A percentile compares a stretch with the other conserved stretches of the same genome.
phyloP scores from a whole-genome alignment of 257 asterid genomes.

The Primulina eburnea region DNA sequence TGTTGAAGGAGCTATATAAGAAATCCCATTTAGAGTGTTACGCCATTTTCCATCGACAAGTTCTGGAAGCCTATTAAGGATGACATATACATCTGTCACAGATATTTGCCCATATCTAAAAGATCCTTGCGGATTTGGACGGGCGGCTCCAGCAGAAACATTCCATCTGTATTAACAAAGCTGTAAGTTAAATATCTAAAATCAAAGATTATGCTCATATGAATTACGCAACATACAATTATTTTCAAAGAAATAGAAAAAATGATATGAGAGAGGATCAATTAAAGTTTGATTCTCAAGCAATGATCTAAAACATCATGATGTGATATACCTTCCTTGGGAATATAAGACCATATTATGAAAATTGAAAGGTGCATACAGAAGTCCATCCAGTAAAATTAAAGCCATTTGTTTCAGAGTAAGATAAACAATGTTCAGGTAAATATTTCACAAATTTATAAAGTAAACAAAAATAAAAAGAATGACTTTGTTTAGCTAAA shows the following conservation, averaged over 20 bases:
- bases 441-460: conserved; percentile 20
- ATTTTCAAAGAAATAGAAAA: conserved; percentile 3
- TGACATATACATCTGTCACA: conserved; percentile 79
- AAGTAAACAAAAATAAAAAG: conserved; percentile 20
- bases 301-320: conserved; percentile 11
- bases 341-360: neutral
- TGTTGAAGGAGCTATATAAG: conserved; percentile 74
- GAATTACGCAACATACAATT: neutral
- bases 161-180: conserved; percentile 57
- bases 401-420: conserved; percentile 10
- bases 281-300: conserved; percentile 16
- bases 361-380: conserved; percentile 4
- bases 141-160: conserved; percentile 88
- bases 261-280: conserved; percentile 4
- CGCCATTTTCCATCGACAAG: conserved; percentile 76
- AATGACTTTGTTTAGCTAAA: conserved; percentile 32
- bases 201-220: conserved; percentile 2
- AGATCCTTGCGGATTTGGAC: conserved; percentile 97
- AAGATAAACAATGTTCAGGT: conserved; percentile 11
- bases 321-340: neutral
- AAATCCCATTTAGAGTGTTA: conserved; percentile 78
- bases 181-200: conserved; percentile 19
- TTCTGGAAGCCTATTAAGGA: conserved; percentile 72
- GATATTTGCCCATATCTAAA: conserved; percentile 83
- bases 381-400: conserved; percentile 6